Evolutionary conservation across 768 basidiomycete genomes (phyloP).

Genomic region (Botryobasidium botryosum): DNA sequence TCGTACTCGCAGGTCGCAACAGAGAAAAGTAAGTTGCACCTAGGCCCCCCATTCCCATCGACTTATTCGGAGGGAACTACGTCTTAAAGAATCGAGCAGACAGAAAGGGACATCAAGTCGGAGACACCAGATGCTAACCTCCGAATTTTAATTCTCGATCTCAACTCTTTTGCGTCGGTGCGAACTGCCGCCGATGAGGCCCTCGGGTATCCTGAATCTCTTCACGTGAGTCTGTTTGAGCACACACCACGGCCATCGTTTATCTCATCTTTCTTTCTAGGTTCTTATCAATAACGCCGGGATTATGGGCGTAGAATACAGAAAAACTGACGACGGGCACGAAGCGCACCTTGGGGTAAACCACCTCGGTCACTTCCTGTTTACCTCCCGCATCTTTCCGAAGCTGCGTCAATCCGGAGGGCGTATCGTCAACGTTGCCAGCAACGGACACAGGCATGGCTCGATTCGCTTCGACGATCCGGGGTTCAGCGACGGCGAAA

Average conservation of each 20-base stretch:
- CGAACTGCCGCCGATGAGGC: too few relatives aligned
- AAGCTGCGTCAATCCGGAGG: background rate
- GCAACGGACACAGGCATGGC: background rate
- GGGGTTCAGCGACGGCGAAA: background rate
- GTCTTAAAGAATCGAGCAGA: too few relatives aligned
- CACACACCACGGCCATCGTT: too few relatives aligned
- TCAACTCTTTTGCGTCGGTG: too few relatives aligned
- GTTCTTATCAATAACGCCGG: background rate
- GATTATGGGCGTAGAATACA: background rate
- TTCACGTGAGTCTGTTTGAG: background rate
- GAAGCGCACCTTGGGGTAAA: background rate
- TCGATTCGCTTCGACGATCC: background rate
- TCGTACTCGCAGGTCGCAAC: background rate
- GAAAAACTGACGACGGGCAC: background rate
- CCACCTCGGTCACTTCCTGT: background rate
- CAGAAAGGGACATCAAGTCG: too few relatives aligned
- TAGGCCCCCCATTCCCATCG: too few relatives aligned
- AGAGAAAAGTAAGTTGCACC: too few relatives aligned
- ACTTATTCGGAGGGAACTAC: too few relatives aligned
- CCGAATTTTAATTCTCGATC: too few relatives aligned
- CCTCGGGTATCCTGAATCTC: too few relatives aligned
- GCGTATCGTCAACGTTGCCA: background rate
- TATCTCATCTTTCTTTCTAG: background rate
- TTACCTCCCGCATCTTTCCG: background rate
- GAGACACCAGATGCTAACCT: too few relatives aligned